Evolutionary conservation across 768 basidiomycete genomes (phyloP), one percentile per base, ranked within the genome.

Genomic region (Mrakia hoshinonis): DNA sequence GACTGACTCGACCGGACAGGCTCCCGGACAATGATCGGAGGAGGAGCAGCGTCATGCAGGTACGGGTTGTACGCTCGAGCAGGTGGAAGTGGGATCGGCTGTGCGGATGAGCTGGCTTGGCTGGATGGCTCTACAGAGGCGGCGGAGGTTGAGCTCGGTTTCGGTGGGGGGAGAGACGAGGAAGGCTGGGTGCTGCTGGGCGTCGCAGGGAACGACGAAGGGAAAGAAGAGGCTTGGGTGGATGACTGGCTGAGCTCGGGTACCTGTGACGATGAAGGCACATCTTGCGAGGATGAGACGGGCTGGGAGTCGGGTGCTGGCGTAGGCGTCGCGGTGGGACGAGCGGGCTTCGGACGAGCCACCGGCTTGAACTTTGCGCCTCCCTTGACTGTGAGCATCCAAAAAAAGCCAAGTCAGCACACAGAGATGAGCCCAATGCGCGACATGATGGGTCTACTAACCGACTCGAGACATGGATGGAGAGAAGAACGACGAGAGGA

Each of bases 301-400:
- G 67, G 38, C 52, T 67, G 58, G 18, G 58, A 61, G 20, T 29
- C 38, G 24, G 67, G 36, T 20, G 52, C 52, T 39, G 55, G 38
- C 52, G 67, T 18, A 55, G 67, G 52, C 24, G 43, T 43, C 43
- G 43, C 43, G 43, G 31, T 31, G 10, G 58, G 55, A 58, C 55
- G 55, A 12, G 55, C 55, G 55, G 29, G 24, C 31, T 64, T 22
- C 11, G 67, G 54, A 7, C 67, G 67, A 4, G 67, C 67, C 24
- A 68, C 24, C 15, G 67, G 67, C 26, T 55, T 58, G 67, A 68
- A 68, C 67, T 68, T 68, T 13, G 24, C 29, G 39, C 67, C 67
- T n/a, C 67, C 67, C 67, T 68, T 68, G 34, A 46, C 67, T 68
- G 54, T n/a, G 22, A 3, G 39, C 2, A 64, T 26, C 13, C 15